phyloP scores from a whole-genome alignment of 352 stramenopile genomes.

The Phytophthora lateralis region DNA sequence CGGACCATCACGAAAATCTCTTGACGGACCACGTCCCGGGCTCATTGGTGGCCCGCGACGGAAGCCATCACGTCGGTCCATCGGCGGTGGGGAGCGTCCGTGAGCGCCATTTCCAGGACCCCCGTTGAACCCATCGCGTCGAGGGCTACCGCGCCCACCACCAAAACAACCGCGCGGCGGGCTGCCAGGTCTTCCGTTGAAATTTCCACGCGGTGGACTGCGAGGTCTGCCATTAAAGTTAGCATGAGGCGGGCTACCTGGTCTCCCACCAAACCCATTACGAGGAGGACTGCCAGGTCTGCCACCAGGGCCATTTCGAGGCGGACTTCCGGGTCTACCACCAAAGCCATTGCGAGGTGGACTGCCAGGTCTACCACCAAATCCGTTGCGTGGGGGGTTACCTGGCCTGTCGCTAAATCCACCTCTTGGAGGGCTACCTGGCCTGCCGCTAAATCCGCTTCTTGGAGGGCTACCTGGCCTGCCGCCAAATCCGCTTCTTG shows the following conservation, averaged over 20 bases:
- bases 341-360: constrained; percentile 5
- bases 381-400: not conserved
- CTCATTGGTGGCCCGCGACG: constrained; percentile 30
- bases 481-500: too few species aligned
- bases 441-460: too few species aligned
- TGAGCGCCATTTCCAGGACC: constrained; percentile 12
- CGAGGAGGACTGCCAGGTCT: constrained; percentile 16
- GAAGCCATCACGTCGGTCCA: constrained; percentile 24
- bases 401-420: constrained; percentile 1
- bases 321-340: constrained; percentile 20
- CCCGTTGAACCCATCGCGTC: constrained; percentile 22
- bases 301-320: constrained; percentile 5
- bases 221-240: constrained; percentile 6
- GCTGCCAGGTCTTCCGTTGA: constrained; percentile 16
- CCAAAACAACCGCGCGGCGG: constrained; percentile 16
- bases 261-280: constrained; percentile 14
- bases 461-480: not conserved
- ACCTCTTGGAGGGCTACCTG: too few species aligned
- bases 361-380: constrained; percentile 7
- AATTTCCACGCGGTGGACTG: constrained; percentile 1
- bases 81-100: constrained; percentile 30
- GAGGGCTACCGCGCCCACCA: constrained; percentile 24
- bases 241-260: constrained; percentile 5
- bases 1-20: constrained; percentile 35
- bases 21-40: constrained; percentile 24